Evolutionary conservation across 257 asterid species (phyloP), one percentile per base, ranked within the genome.

Genomic region (Solanum paucissectum): DNA sequence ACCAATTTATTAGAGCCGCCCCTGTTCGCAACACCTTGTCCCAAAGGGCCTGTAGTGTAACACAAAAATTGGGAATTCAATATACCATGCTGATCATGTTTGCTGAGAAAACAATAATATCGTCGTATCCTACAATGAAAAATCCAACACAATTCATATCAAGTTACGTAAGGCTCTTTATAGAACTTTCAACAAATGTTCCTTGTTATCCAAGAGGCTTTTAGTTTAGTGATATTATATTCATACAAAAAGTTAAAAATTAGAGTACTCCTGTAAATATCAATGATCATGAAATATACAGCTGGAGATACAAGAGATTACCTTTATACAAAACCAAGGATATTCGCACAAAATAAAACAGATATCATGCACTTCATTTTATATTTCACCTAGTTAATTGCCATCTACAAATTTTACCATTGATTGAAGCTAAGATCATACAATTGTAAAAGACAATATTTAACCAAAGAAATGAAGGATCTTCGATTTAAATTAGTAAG

Each of bases 1-100:
- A 29, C 29, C 29, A 29, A 29, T 29, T 29, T 29, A 29, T 29
- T 29, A 29, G 29, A 29, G 29, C 29, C 29, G 29, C 29, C 29
- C 29, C 29, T 29, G 29, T 29, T 29, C 29, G 29, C 29, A 29
- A 29, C 29, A 14, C 94, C 94, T 91, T 92, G 95, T 83, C 95
- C 95, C 75, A 93, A 92, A 18, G 94, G 95, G 58, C 95, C 95
- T 93, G 69, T 81, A 62, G 83, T 62, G 10, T 16, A 62, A 13
- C 14, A 55, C 29, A 75, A 86, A 86, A 85, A 34, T n/a, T 46
- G 32, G 32, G 3, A 81, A 75, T 27, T 11, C 5, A 37, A 9
- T 23, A 34, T 34, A 81, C 29, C 60, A 81, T 29, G 66, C 68
- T 81, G 29, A 27, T 81, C 27, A 81, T 10, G 60, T 29, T 81